Conservation (phyloP, 1,139 yeast genomes). For the Yamadazyma diddensiae region DNA sequence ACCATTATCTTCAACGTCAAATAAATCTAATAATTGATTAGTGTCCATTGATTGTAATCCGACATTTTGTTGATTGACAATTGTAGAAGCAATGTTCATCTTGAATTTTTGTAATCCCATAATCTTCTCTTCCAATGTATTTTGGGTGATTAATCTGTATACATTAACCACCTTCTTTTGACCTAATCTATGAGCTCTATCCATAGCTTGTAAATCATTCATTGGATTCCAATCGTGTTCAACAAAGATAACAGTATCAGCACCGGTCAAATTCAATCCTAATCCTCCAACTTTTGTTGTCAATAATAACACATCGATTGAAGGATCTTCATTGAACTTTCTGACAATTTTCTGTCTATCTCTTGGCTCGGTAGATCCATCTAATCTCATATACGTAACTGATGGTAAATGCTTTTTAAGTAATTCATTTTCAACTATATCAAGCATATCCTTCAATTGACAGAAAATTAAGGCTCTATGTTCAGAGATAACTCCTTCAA, state of each 20-base stretch:
- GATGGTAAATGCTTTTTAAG: slow-evolving; percentile 81
- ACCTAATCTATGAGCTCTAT: slow-evolving; percentile 96
- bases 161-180: slow-evolving; percentile 97
- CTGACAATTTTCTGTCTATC: slow-evolving; percentile 89
- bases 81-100: slow-evolving; percentile 94
- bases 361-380: slow-evolving; percentile 92
- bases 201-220: slow-evolving; percentile 99
- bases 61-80: slow-evolving; percentile 93
- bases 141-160: slow-evolving; percentile 85
- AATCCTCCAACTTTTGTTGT: slow-evolving; percentile 99
- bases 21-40: slow-evolving; percentile 85
- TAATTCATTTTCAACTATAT: slow-evolving; percentile 89
- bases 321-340: slow-evolving; percentile 93
- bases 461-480: slow-evolving; percentile 95
- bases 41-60: slow-evolving; percentile 97
- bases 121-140: slow-evolving; percentile 93
- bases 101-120: slow-evolving; percentile 98
- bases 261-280: slow-evolving; percentile 96
- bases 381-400: slow-evolving; percentile 92
- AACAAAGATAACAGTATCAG: slow-evolving; percentile 96
- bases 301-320: slow-evolving; percentile 85
- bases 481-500: slow-evolving; percentile 82
- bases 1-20: slow-evolving; percentile 66
- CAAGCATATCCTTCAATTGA: slow-evolving; percentile 96
- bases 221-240: slow-evolving; percentile 99